Conservation (phyloP, 2,329 filamentous ascomycete genomes). For the Aspergillus sp. region DNA sequence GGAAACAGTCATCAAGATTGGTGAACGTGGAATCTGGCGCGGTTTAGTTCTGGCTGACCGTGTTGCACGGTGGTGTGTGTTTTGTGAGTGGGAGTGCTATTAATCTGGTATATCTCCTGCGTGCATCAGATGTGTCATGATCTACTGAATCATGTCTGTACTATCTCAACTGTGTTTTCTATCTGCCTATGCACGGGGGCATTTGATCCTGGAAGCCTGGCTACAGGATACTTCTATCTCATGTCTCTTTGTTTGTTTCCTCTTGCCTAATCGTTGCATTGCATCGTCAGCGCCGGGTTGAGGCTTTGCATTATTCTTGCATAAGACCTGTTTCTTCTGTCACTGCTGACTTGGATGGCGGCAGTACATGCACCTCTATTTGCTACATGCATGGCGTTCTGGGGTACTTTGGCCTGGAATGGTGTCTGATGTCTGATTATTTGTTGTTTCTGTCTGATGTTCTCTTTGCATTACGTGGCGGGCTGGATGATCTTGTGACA, state of each 20-base stretch:
- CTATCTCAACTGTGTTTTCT: conserved; percentile 1
- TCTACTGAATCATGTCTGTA: neutral
- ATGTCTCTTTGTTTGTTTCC: conserved; percentile 7
- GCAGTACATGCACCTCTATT: conserved; percentile 1
- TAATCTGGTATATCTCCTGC: conserved; percentile 27
- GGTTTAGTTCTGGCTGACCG: conserved; percentile 64
- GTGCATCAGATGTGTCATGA: conserved; percentile 3
- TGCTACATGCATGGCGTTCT: conserved; percentile 14
- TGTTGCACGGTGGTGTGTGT: conserved; percentile 68
- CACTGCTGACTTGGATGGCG: neutral
- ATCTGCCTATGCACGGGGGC: neutral
- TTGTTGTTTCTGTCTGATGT: conserved; percentile 5
- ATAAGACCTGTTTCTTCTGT: conserved; percentile 7
- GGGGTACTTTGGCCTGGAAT: neutral
- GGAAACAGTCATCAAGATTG: conserved; percentile 68
- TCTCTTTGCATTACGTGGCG: neutral
- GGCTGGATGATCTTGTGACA: neutral
- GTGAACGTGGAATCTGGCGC: conserved; percentile 62
- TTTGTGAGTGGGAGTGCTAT: conserved; percentile 64
- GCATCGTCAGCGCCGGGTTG: conserved; percentile 11
- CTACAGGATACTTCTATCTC: neutral
- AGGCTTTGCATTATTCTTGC: conserved; percentile 11
- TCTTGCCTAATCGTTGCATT: conserved; percentile 14
- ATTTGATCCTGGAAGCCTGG: neutral
- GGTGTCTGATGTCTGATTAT: conserved; percentile 6